Conservation (phyloP, 495 filamentous ascomycete species). For the Penicillium roqueforti region DNA sequence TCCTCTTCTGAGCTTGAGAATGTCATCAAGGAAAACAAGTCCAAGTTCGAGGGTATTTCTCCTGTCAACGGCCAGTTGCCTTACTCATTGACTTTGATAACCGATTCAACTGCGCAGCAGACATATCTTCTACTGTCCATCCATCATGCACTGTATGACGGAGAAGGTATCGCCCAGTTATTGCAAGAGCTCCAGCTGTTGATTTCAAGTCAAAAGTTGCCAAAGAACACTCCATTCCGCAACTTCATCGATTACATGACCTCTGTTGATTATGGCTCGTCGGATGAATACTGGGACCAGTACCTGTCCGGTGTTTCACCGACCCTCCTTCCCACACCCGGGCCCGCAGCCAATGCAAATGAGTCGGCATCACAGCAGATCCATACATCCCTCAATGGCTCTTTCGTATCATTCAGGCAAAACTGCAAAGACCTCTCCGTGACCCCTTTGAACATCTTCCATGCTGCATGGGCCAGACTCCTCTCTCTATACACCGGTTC, state of each 20-base stretch:
- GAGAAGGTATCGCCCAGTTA: conserved; percentile 59
- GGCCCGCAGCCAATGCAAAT: conserved; percentile 5
- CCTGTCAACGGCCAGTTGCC: conserved; percentile 25
- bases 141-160: conserved; percentile 82
- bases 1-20: conserved; percentile 12
- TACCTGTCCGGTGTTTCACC: conserved; percentile 49
- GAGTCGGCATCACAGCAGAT: conserved; percentile 19
- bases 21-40: conserved; percentile 20
- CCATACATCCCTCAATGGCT: conserved; percentile 14
- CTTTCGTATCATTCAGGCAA: conserved; percentile 44
- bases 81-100: conserved; percentile 26
- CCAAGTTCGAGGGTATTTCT: conserved; percentile 19
- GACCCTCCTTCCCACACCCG: conserved; percentile 30
- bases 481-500: conserved; percentile 49
- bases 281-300: conserved; percentile 59
- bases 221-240: conserved; percentile 22
- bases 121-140: conserved; percentile 53
- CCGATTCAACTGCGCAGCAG: conserved; percentile 10
- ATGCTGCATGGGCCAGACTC: conserved; percentile 63
- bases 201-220: conserved; percentile 42
- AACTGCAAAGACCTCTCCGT: conserved; percentile 49
- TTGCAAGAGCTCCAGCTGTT: conserved; percentile 59
- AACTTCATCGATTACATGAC: conserved; percentile 47
- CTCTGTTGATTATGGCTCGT: conserved; percentile 26
- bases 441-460: conserved; percentile 59